phyloP scores from a whole-genome alignment of 345 rosid species.

The Gossypium mustelinum region DNA sequence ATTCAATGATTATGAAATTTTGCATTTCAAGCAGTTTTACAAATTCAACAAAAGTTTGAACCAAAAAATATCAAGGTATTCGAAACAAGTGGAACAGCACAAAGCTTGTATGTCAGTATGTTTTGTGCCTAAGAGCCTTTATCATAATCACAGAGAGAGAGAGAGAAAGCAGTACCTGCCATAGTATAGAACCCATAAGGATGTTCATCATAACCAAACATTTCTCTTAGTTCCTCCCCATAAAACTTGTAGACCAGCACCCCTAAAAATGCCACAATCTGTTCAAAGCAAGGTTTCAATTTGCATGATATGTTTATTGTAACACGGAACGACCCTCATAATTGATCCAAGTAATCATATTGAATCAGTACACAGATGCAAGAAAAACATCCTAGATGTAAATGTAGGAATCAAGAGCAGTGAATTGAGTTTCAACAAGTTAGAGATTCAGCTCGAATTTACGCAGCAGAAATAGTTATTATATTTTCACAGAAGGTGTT shows the following conservation, averaged over 20 bases:
- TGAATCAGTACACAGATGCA: background rate
- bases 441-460: background rate
- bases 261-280: slow-evolving; percentile 94
- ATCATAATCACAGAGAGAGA: background rate
- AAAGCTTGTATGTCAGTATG: background rate
- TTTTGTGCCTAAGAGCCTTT: background rate
- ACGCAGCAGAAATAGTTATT: background rate
- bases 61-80: background rate
- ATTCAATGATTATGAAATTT: background rate
- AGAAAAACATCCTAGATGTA: background rate
- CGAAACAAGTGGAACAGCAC: background rate
- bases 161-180: slow-evolving; percentile 56
- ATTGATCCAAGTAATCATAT: background rate
- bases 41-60: background rate
- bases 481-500: background rate
- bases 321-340: background rate
- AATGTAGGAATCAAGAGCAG: background rate
- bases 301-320: slow-evolving; percentile 3
- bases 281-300: slow-evolving; percentile 27
- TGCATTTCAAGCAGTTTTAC: background rate
- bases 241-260: slow-evolving; percentile 91
- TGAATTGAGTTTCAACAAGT: background rate
- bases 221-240: slow-evolving; percentile 91
- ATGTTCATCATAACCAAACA: slow-evolving; percentile 98
- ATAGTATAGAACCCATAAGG: slow-evolving; percentile 95